phyloP scores from a whole-genome alignment of 495 filamentous ascomycete genomes.

The Penicillium cinerascens region DNA sequence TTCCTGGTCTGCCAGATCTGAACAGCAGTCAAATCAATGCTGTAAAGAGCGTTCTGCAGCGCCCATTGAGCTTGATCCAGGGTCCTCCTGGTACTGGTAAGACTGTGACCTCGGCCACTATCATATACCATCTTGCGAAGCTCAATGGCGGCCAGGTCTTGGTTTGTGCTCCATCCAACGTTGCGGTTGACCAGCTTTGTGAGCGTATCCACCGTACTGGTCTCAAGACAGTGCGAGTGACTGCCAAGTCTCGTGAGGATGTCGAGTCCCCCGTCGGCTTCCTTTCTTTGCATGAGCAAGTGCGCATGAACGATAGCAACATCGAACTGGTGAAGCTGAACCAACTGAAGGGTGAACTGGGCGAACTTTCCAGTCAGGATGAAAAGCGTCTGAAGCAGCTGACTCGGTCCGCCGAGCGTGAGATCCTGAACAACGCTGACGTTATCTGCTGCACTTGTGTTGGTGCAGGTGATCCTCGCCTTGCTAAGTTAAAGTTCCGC shows the following conservation, averaged over 20 bases:
- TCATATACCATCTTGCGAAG: slow-evolving; percentile 96
- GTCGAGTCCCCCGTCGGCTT: slow-evolving; percentile 96
- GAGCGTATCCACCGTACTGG: slow-evolving; percentile 95
- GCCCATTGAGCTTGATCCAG: slow-evolving; percentile 92
- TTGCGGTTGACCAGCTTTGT: slow-evolving; percentile 97
- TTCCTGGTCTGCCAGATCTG: slow-evolving; percentile 90
- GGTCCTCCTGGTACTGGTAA: slow-evolving; percentile 97
- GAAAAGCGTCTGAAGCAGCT: slow-evolving; percentile 98
- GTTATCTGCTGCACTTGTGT: slow-evolving; percentile 99
- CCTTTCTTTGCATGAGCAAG: slow-evolving; percentile 92
- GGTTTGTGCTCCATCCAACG: slow-evolving; percentile 97
- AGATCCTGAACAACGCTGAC: slow-evolving; percentile 93
- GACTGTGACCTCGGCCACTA: slow-evolving; percentile 98
- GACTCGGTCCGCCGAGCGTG: slow-evolving; percentile 88
- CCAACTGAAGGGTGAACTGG: slow-evolving; percentile 85
- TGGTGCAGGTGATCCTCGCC: slow-evolving; percentile 91
- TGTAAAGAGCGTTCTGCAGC: slow-evolving; percentile 91
- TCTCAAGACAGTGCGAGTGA: slow-evolving; percentile 95
- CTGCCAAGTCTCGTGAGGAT: slow-evolving; percentile 96
- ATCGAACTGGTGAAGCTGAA: slow-evolving; percentile 87
- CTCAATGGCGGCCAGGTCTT: slow-evolving; percentile 92
- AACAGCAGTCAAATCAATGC: slow-evolving; percentile 96
- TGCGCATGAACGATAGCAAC: slow-evolving; percentile 95
- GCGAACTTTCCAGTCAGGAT: slow-evolving; percentile 91
- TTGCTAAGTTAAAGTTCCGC: slow-evolving; percentile 95